Conservation (phyloP, 495 filamentous ascomycete genomes). For the Penicillium silybi region DNA sequence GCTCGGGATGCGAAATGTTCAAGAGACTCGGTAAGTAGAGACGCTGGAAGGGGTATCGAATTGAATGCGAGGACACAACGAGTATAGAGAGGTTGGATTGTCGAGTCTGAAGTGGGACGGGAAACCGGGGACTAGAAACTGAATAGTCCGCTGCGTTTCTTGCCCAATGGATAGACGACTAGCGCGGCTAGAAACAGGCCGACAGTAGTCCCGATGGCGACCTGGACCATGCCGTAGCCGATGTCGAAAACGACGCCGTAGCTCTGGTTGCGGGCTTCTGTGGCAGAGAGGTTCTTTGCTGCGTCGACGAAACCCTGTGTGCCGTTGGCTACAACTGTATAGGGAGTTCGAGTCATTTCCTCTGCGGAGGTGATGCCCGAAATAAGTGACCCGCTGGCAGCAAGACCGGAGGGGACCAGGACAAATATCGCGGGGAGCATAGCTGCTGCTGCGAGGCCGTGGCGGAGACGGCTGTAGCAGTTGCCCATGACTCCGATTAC, state of each 20-base stretch:
- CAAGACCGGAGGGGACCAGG: constrained; percentile 85
- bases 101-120: not conserved
- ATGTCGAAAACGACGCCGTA: constrained; percentile 73
- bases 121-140: constrained; percentile 57
- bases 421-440: constrained; percentile 94
- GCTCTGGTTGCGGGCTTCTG: constrained; percentile 22
- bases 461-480: constrained; percentile 76
- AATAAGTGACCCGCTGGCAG: constrained; percentile 77
- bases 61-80: not conserved
- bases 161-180: constrained; percentile 87
- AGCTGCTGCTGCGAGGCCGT: constrained; percentile 81
- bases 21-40: not conserved
- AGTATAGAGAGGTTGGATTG: not conserved
- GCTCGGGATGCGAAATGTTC: not conserved
- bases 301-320: constrained; percentile 48
- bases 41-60: not conserved
- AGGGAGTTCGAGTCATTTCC: constrained; percentile 57
- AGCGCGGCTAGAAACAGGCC: constrained; percentile 83
- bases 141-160: constrained; percentile 84
- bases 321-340: constrained; percentile 47
- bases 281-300: constrained; percentile 30
- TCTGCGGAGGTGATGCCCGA: constrained; percentile 82
- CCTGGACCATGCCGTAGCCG: constrained; percentile 80
- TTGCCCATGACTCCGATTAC: constrained; percentile 85
- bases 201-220: constrained; percentile 90